phyloP scores from a whole-genome alignment of 176 grass and related monocot genomes.

The Luzula sylvatica region DNA sequence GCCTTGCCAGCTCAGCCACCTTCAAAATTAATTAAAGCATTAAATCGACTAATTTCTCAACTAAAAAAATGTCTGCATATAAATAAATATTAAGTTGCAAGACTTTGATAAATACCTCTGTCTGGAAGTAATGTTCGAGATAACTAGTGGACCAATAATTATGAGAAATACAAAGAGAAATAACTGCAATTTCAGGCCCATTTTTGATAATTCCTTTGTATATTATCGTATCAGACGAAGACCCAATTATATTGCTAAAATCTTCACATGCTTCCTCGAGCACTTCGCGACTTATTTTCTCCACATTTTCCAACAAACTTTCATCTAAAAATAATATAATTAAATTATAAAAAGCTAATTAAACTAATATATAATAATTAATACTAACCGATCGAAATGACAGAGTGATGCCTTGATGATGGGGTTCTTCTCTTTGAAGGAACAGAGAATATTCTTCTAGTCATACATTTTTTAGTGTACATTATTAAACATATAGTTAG shows the following conservation, averaged over 20 bases:
- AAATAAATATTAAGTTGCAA: conserved; percentile 1
- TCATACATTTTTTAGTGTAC: conserved; percentile 31
- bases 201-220: conserved; percentile 86
- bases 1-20: conserved; percentile 55
- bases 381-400: conserved; percentile 65
- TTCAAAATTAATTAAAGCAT: conserved; percentile 22
- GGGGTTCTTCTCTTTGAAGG: conserved; percentile 42
- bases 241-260: conserved; percentile 98
- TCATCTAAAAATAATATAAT: conserved; percentile 30
- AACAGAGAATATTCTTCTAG: conserved; percentile 21
- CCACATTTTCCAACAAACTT: conserved; percentile 40
- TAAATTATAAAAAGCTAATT: neutral
- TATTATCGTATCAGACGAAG: conserved; percentile 58
- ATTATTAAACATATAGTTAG: conserved; percentile 34
- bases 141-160: conserved; percentile 56
- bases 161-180: conserved; percentile 49
- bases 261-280: conserved; percentile 84
- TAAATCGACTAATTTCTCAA: neutral
- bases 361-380: neutral
- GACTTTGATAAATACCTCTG: conserved; percentile 35
- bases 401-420: conserved; percentile 48
- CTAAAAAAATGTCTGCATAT: neutral
- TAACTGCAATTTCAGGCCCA: conserved; percentile 75
- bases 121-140: conserved; percentile 74
- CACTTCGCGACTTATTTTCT: conserved; percentile 52